Base-by-base conservation (phyloP, 352 stramenopile genomes). In the Globisporangium polare region DNA sequence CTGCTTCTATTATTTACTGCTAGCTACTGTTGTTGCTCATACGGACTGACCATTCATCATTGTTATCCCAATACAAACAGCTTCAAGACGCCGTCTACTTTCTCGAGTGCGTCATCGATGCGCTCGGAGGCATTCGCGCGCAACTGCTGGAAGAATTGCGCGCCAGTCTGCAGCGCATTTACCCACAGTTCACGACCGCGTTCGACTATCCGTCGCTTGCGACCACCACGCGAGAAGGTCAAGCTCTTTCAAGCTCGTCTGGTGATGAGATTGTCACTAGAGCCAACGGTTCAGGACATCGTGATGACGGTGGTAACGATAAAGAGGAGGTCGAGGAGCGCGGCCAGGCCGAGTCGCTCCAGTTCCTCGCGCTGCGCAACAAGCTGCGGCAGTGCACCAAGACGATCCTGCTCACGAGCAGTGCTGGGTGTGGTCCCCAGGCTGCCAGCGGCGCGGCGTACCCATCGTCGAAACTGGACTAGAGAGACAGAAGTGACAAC, bases 381-480 rank as follows among this genome's bases (percentile, higher is more conserved):
- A 77, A 75, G 39, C 41, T 83, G 52, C 71, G 74, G 2, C 72
- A 77, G 53, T 70, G 59, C 26, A 37, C 69, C 3, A 83, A 83
- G 66, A 66, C 66, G 18, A 46, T 83, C 8, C 37, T 83, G 27
- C 35, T 72, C 29, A 31, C 45, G 15, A 62, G 43, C 20, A 55
- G 15, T 15, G 31, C 27, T 17, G 22, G 41, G 26, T n/a, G 43
- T 5, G 41, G 17, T 26, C 17, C 41, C 4, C 20, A 47, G 8
- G 22, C 42, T 1, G 27, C 42, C 43, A 37, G 33, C 27, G 17
- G 29, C 17, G 26, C 24, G 37, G 53, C 46, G 39, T 50, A 39
- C 53, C 37, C 56, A 43, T 62, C 56, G 20, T 62, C 56, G 31
- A 62, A 62, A 18, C 17, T 62, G n/a, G 56, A 62, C 26, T 62